Base-by-base conservation (phyloP, 306 rosid genomes). In the Prunus armeniaca region DNA sequence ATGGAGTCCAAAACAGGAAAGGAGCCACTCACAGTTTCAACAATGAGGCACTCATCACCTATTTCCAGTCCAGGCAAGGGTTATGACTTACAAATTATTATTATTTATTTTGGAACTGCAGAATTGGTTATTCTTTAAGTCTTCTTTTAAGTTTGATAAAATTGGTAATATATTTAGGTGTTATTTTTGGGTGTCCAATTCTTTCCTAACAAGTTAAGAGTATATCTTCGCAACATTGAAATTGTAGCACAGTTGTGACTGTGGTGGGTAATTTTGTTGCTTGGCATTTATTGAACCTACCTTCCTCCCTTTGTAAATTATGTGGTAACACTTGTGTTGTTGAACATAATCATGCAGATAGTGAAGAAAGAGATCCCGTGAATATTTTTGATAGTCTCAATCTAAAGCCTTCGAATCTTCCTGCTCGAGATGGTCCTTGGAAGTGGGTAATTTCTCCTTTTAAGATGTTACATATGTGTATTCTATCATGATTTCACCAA, bases 371-470 rank as follows among this genome's bases (percentile, higher is more conserved):
- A 47, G 72, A 71, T 9, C 73, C 63, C 49, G 46, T 9, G 71
- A 80, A 54, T 82, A 22, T 66, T 71, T 73, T 38, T 67, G 73
- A 77, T 46, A 55, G 70, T 73, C 12, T 84, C 17, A 47, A 68
- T 60, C 46, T 57, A 30, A 51, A 83, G 58, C 28, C 0, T 49
- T 43, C 64, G 34, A 72, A 19, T 80, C 71, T 87, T 24, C 98
- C 97, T 63, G 79, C 89, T 57, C 78, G 54, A 47, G 25, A 52
- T 45, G 69, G 71, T 38, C 43, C 89, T 65, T 93, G 97, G 98
- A 85, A 78, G 97, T 91, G 83, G 56, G 90, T 84, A 75, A 9
- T 83, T 45, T 69, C 6, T 74, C 78, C 81, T 71, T 84, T 84
- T 54, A 43, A 62, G 43, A 62, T 71, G 72, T 63, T 69, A 63